A percentile compares a stretch with the other conserved stretches of the same genome.
Conservation (phyloP, 805 yeast genomes). For the Ogataea neopini region DNA sequence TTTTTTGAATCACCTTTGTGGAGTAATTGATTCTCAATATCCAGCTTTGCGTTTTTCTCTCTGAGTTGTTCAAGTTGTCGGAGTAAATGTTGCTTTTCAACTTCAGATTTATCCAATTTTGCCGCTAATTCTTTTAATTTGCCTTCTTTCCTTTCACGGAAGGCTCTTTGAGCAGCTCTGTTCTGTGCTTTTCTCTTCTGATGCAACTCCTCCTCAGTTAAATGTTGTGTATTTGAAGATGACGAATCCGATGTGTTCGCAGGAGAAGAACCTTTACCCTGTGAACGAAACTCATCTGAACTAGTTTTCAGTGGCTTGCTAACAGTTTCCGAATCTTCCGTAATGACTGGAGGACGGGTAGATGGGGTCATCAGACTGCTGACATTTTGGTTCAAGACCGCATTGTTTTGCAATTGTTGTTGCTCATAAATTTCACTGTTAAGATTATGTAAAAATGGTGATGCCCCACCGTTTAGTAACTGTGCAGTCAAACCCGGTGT, state of each 20-base stretch:
- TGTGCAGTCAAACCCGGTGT: background rate
- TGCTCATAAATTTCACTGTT: slow-evolving; percentile 14
- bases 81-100: slow-evolving; percentile 41
- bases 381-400: background rate
- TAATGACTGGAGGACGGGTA: background rate
- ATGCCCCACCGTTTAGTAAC: background rate
- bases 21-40: slow-evolving; percentile 62
- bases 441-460: background rate
- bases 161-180: slow-evolving; percentile 86
- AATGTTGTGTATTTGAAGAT: slow-evolving; percentile 8
- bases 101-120: slow-evolving; percentile 57
- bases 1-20: slow-evolving; percentile 31
- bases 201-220: slow-evolving; percentile 42
- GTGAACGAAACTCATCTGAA: background rate
- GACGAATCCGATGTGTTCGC: slow-evolving; percentile 4
- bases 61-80: slow-evolving; percentile 44
- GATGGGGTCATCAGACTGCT: no score
- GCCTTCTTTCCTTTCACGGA: slow-evolving; percentile 77
- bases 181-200: slow-evolving; percentile 74
- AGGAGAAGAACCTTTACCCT: slow-evolving; percentile 1
- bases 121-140: slow-evolving; percentile 66
- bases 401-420: slow-evolving; percentile 18
- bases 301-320: background rate
- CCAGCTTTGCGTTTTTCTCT: slow-evolving; percentile 55
- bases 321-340: background rate